Conservation (phyloP, 176 grass and related monocot species). For the Avena eriantha region DNA sequence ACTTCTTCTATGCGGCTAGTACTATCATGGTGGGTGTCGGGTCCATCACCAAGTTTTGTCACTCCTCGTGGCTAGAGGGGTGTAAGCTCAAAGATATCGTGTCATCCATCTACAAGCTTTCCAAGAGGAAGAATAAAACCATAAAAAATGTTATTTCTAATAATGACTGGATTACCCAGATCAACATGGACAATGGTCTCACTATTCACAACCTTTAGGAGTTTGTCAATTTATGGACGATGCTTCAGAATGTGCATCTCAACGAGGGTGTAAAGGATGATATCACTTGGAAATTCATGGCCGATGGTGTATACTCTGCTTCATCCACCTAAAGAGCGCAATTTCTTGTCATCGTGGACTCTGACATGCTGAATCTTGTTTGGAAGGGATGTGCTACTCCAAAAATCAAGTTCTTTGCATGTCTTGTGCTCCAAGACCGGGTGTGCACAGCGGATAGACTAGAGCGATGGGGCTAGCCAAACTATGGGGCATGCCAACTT, state of each 20-base stretch:
- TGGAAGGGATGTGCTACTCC: too few species aligned
- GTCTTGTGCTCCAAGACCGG: too few species aligned
- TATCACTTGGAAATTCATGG: not conserved
- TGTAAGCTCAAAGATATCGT: too few species aligned
- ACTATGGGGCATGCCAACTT: not conserved
- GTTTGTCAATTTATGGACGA: not conserved
- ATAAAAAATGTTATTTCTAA: not conserved
- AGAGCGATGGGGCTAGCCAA: not conserved
- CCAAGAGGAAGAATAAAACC: not conserved
- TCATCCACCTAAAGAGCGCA: too few species aligned
- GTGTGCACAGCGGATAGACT: not conserved
- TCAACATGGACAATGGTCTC: not conserved
- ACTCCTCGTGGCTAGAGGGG: too few species aligned
- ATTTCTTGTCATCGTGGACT: too few species aligned
- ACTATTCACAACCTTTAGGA: not conserved
- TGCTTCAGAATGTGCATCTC: not conserved
- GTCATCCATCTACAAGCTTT: too few species aligned
- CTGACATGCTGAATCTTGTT: too few species aligned
- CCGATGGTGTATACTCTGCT: too few species aligned
- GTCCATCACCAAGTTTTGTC: too few species aligned
- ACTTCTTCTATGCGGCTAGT: too few species aligned
- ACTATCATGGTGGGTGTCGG: too few species aligned
- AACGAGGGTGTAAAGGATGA: not conserved
- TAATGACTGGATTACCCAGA: not conserved
- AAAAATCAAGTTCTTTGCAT: not conserved